Conservation (phyloP, 2,329 filamentous ascomycete genomes). For the Aspergillus quadrilineatus region DNA sequence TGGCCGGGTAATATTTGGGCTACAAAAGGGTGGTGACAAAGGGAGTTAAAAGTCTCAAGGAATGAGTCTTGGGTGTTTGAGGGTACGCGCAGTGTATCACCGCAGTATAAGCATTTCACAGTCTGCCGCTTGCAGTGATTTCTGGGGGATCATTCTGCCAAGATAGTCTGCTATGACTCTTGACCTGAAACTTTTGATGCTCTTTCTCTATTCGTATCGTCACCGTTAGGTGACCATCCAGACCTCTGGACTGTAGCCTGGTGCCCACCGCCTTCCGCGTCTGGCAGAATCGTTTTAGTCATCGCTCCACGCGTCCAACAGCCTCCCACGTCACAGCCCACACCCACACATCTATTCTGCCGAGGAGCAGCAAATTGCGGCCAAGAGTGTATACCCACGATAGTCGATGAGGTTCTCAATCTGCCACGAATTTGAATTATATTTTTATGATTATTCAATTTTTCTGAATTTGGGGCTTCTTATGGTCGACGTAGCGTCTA, state of each 20-base stretch:
- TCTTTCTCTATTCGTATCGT: constrained; percentile 4
- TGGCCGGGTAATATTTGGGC: neutral
- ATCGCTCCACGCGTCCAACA: constrained; percentile 8
- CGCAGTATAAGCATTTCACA: neutral
- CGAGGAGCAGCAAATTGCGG: neutral
- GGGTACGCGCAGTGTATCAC: neutral
- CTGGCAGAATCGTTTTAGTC: constrained; percentile 13
- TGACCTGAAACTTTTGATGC: neutral
- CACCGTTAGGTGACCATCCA: constrained; percentile 2
- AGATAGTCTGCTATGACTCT: neutral
- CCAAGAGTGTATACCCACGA: neutral
- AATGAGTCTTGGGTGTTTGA: neutral
- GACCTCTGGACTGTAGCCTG: constrained; percentile 2
- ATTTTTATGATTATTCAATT: neutral
- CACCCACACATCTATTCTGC: neutral
- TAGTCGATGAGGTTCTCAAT: neutral
- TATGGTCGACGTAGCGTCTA: neutral
- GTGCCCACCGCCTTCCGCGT: constrained; percentile 1
- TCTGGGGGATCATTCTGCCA: neutral
- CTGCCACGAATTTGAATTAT: neutral
- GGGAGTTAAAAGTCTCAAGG: neutral
- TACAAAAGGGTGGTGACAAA: neutral
- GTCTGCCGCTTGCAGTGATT: neutral
- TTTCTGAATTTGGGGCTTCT: neutral
- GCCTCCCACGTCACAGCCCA: constrained; percentile 17